Evolutionary conservation across 768 basidiomycete genomes (phyloP).

Genomic region (Leccinum longicurvipes): DNA sequence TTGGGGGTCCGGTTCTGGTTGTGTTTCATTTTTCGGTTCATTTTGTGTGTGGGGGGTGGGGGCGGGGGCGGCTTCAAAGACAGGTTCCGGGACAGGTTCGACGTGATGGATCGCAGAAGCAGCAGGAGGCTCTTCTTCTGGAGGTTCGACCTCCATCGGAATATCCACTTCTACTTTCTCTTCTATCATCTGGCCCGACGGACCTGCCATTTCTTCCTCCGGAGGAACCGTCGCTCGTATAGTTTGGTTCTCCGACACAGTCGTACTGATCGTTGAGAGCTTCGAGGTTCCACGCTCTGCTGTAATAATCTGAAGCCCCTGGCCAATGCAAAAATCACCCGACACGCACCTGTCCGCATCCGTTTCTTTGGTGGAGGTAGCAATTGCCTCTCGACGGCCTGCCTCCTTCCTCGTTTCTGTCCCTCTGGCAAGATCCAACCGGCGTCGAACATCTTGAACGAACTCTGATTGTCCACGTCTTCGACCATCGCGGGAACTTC

Average conservation of each 20-base stretch:
- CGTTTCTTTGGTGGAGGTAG: slow-evolving; percentile 56
- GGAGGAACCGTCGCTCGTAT: slow-evolving; percentile 23
- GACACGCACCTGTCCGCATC: slow-evolving; percentile 41
- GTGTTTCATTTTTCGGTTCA: too few species aligned
- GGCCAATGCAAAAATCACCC: neutral
- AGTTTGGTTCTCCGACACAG: slow-evolving; percentile 45
- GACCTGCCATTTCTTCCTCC: slow-evolving; percentile 23
- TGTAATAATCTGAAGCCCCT: neutral
- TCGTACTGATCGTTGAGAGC: slow-evolving; percentile 46
- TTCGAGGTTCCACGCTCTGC: slow-evolving; percentile 39
- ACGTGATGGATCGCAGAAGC: neutral
- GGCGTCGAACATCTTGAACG: slow-evolving; percentile 78
- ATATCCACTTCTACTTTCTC: slow-evolving; percentile 16
- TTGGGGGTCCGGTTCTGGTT: neutral
- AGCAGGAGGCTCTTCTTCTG: slow-evolving; percentile 2
- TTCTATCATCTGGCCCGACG: slow-evolving; percentile 22
- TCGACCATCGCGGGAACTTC: slow-evolving; percentile 58
- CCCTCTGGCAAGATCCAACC: slow-evolving; percentile 88
- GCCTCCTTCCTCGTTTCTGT: slow-evolving; percentile 60
- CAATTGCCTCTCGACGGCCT: slow-evolving; percentile 40
- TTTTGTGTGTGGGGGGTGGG: too few species aligned
- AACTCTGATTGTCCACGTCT: slow-evolving; percentile 66
- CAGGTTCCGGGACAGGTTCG: slow-evolving; percentile 3
- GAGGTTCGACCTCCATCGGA: slow-evolving; percentile 14
- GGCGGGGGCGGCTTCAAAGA: neutral